phyloP scores from a whole-genome alignment of 1,284 basidiomycete genomes.

The Ustilago nuda region DNA sequence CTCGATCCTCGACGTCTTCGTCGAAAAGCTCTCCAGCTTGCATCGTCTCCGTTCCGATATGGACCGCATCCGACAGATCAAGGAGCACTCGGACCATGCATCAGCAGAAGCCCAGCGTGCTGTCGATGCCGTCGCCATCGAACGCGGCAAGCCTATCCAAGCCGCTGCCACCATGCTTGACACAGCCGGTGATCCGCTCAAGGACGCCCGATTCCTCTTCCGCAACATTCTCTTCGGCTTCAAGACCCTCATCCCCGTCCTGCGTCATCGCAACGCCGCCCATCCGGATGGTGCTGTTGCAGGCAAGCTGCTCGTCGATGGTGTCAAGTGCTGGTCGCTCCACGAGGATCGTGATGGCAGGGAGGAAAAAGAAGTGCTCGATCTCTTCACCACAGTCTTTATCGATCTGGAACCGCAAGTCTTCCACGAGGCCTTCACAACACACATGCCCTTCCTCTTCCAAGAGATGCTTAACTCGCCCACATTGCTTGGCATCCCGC shows the following conservation, averaged over 20 bases:
- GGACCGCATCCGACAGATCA: conserved; percentile 43
- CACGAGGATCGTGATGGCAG: conserved; percentile 79
- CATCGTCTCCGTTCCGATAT: conserved; percentile 69
- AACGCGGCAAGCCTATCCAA: conserved; percentile 71
- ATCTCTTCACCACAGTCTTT: conserved; percentile 77
- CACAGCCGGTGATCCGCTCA: conserved; percentile 69
- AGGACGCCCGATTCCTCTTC: conserved; percentile 80
- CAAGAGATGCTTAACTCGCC: conserved; percentile 74
- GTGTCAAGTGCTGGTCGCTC: conserved; percentile 84
- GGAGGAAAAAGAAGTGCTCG: conserved; percentile 87
- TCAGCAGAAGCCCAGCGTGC: background rate
- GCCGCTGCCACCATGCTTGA: conserved; percentile 70
- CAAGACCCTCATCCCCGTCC: conserved; percentile 81
- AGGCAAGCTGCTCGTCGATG: conserved; percentile 86
- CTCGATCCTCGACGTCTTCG: conserved; percentile 83
- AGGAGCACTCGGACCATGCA: conserved; percentile 33
- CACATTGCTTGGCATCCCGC: conserved; percentile 85
- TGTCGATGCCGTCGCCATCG: conserved; percentile 67
- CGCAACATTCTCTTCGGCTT: conserved; percentile 91
- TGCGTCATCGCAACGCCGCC: conserved; percentile 83
- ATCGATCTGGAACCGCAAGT: conserved; percentile 70
- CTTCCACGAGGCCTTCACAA: conserved; percentile 66
- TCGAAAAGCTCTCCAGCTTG: conserved; percentile 88
- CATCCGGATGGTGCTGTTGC: conserved; percentile 88
- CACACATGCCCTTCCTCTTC: conserved; percentile 64